These are phyloP conservation scores for Boletus rubroflammeus DNA, from an alignment of 768 basidiomycete genomes.

Conservation along the genomic window DNA sequence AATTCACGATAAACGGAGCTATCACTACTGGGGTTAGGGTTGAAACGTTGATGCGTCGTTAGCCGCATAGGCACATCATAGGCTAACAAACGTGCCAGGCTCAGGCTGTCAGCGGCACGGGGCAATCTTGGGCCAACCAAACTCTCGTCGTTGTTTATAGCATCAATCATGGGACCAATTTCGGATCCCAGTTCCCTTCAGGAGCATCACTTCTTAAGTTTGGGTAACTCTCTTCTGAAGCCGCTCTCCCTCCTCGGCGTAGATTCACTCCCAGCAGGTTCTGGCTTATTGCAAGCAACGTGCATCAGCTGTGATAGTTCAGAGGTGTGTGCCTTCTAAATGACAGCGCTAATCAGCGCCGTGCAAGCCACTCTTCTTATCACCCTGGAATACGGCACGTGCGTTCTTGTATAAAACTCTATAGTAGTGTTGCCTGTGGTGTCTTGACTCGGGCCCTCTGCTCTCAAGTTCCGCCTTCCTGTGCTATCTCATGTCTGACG, in stretches of 20 bases:
- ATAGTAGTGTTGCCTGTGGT: background rate
- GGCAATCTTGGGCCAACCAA: background rate
- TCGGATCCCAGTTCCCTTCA: background rate
- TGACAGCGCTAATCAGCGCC: constrained; percentile 5
- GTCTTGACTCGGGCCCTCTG: background rate
- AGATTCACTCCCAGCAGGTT: background rate
- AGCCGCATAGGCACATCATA: too few relatives aligned
- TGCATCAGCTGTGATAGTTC: background rate
- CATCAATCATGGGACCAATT: background rate
- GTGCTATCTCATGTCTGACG: constrained; percentile 18
- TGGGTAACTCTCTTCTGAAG: constrained; percentile 6
- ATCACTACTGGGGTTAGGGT: background rate
- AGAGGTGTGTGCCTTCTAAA: constrained; percentile 7
- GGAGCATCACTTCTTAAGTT: constrained; percentile 1
- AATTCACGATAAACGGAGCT: background rate
- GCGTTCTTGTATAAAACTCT: constrained; percentile 25
- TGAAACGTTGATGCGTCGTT: too few relatives aligned
- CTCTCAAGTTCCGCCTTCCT: background rate
- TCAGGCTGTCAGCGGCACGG: background rate
- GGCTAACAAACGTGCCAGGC: constrained; percentile 14
- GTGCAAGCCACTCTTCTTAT: background rate
- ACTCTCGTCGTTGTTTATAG: background rate
- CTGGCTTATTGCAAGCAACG: background rate
- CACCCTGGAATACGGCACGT: constrained; percentile 16
- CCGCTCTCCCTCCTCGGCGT: background rate